Percentiles rank a stretch among this genome's conserved stretches.
Evolutionary conservation across 345 rosid genomes (phyloP).

Genomic region (Laguncularia racemosa): DNA sequence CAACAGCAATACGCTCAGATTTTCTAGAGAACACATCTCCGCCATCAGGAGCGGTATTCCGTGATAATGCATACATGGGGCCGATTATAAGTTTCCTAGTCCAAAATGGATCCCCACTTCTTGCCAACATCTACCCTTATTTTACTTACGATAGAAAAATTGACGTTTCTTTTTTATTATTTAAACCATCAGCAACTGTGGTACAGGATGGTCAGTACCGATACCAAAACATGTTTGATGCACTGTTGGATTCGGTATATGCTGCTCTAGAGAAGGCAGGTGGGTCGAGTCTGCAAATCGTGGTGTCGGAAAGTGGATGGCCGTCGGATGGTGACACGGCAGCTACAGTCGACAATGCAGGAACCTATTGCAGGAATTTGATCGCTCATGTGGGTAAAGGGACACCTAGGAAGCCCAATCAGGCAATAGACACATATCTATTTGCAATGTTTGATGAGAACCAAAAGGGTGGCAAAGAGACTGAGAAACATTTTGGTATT

Average conservation of each 20-base stretch:
- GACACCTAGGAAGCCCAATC: conserved; percentile 33
- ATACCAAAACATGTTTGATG: conserved; percentile 22
- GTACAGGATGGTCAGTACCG: conserved; percentile 8
- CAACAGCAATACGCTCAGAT: conserved; percentile 21
- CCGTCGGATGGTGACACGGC: conserved; percentile 10
- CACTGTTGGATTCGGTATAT: conserved; percentile 22
- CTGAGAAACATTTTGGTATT: no score
- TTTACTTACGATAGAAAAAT: conserved; percentile 15
- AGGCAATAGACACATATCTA: no score
- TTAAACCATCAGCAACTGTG: conserved; percentile 7
- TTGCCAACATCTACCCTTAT: conserved; percentile 27
- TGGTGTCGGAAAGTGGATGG: no score
- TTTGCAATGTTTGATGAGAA: no score
- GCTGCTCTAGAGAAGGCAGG: conserved; percentile 20
- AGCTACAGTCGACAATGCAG: conserved; percentile 12
- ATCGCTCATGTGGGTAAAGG: conserved; percentile 22
- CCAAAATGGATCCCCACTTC: conserved; percentile 21
- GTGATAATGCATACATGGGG: conserved; percentile 6
- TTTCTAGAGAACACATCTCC: conserved; percentile 13
- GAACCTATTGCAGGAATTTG: conserved; percentile 17
- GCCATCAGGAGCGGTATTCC: conserved; percentile 21
- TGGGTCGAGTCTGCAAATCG: conserved; percentile 21
- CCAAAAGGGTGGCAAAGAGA: no score
- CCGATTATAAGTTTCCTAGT: conserved; percentile 20
- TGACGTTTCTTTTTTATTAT: conserved; percentile 12